Evolutionary conservation across 345 rosid species (phyloP), one percentile per base, ranked within the genome.

Genomic region (Draba incana): DNA sequence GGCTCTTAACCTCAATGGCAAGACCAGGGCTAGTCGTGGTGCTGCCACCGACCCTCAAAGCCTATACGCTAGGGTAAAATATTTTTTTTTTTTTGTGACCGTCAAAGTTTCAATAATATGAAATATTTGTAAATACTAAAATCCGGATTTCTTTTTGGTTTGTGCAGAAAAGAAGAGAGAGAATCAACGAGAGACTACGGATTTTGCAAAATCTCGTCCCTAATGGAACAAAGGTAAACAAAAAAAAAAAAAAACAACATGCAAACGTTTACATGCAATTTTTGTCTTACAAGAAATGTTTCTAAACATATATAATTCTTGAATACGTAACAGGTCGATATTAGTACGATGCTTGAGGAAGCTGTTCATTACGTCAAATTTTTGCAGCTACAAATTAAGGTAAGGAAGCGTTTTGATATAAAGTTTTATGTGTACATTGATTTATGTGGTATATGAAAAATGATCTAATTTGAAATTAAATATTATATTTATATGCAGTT

Each of bases 271-370:
- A 43, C 38, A 47, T 14, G 46, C 35, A 62, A 28, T 38, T 13
- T 10, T 15, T 0, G 24, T 13, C 59, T 15, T 52, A 47, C 14
- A 53, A 47, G 2, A 42, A 6, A 24, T 43, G 43, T 6, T 60
- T 38, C 27, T 64, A 16, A 72, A 47, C 35, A 28, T 6, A 4
- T 27, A 23, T 35, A 58, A 44, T 59, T 64, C 25, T 65, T 20
- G 35, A 51, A 3, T 66, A 67, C 44, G 77, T 58, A 15, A 53
- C 84, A 88, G 90, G 97, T 91, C 44, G 97, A 91, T 72, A 86
- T 91, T 27, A 91, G 97, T 79, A 91, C 97, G 24, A 91, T 91
- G 97, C 92, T 91, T 54, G 97, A 91, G 77, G 97, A 91, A 85
- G 96, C 97, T 14, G 97, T 88, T 47, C 85, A 83, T 14, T 91